These are phyloP conservation scores for Eucalyptus grandis DNA, from an alignment of 345 rosid species.

Conservation along the genomic window DNA sequence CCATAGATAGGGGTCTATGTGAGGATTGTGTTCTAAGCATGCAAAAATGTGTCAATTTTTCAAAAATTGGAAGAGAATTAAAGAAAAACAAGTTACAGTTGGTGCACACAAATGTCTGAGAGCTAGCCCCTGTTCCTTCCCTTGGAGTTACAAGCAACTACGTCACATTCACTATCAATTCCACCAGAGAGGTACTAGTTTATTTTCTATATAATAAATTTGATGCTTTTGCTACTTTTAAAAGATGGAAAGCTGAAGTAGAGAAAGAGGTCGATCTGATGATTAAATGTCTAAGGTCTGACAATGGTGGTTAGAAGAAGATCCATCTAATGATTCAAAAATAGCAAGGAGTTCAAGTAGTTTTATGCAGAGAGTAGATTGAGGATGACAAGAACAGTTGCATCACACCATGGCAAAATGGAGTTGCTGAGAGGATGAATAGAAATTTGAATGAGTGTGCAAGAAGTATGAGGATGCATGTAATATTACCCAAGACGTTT, in stretches of 20 bases:
- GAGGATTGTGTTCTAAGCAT: background rate
- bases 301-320: background rate
- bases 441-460: background rate
- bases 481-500: background rate
- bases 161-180: background rate
- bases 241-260: background rate
- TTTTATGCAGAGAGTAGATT: background rate
- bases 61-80: background rate
- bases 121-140: background rate
- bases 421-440: background rate
- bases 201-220: background rate
- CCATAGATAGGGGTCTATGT: background rate
- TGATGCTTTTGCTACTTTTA: background rate
- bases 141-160: background rate
- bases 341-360: background rate
- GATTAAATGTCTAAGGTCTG: background rate
- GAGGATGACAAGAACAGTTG: background rate
- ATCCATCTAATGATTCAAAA: background rate
- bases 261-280: background rate
- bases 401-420: background rate
- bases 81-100: background rate
- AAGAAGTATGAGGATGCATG: background rate
- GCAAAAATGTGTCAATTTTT: background rate
- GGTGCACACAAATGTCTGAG: background rate
- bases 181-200: background rate